These are phyloP conservation scores for Isabelozyma rhagii DNA, from an alignment of 805 yeast species.

Conservation along the genomic window DNA sequence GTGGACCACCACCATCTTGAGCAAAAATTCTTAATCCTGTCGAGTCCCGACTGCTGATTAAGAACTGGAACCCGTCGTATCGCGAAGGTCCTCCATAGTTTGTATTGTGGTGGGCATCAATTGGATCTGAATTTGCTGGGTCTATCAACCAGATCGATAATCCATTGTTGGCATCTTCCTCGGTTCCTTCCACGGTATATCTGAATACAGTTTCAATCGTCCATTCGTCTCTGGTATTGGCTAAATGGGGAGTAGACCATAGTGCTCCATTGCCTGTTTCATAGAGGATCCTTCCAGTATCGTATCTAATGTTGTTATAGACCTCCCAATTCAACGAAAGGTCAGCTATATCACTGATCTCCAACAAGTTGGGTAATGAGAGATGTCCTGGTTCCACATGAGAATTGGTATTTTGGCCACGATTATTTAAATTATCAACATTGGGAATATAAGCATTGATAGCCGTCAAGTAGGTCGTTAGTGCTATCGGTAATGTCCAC, in stretches of 20 bases:
- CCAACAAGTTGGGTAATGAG: slow-evolving; percentile 36
- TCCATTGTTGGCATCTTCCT: slow-evolving; percentile 42
- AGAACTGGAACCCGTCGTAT: slow-evolving; percentile 63
- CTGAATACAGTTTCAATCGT: slow-evolving; percentile 63
- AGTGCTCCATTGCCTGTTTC: slow-evolving; percentile 16
- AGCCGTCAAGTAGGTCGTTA: not conserved
- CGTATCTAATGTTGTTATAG: slow-evolving; percentile 78
- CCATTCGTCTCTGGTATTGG: slow-evolving; percentile 35
- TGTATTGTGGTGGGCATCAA: slow-evolving; percentile 18
- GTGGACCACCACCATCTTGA: slow-evolving; percentile 52
- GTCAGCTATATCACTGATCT: slow-evolving; percentile 17
- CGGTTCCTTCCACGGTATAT: slow-evolving; percentile 44
- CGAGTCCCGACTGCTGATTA: slow-evolving; percentile 50
- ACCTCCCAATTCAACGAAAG: slow-evolving; percentile 28
- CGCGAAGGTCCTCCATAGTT: slow-evolving; percentile 52
- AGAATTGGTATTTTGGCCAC: not conserved
- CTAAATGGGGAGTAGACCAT: slow-evolving; percentile 16
- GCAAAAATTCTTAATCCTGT: slow-evolving; percentile 55
- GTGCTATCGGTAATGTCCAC: not conserved
- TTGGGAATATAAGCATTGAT: not conserved
- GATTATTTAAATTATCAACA: not conserved
- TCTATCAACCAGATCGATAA: slow-evolving; percentile 56
- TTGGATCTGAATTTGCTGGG: slow-evolving; percentile 11
- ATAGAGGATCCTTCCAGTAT: slow-evolving; percentile 56
- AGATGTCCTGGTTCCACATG: slow-evolving; percentile 13